Evolutionary conservation across 352 stramenopile genomes (phyloP), one percentile per base, ranked within the genome.

Genomic region (Phytophthora hibernalis): DNA sequence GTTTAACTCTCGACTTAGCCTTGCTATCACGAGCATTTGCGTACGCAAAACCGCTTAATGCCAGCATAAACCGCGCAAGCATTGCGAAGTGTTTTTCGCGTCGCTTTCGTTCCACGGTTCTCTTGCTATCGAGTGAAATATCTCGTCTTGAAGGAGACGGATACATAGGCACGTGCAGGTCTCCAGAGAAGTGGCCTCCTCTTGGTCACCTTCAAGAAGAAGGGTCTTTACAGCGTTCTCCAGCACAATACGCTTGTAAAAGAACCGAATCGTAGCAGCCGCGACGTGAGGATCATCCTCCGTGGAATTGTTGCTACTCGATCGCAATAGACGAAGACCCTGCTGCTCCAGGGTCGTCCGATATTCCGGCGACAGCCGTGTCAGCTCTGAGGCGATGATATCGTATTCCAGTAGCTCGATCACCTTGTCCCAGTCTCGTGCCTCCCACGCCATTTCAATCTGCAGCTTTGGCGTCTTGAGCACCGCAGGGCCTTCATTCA

Each of bases 221-320:
- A 87, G 65, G 3, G 54, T 47, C 20, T 55, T 61, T n/a, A 89
- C 49, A 18, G 73, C 68, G 61, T 90, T 90, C 18, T 72, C 62
- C 38, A 89, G 54, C 33, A 76, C 77, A 48, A 90, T 45, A 0
- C 71, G 76, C 57, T 89, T 83, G 71, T 88, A 84, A 10, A 87
- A 80, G 40, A 72, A 68, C 1, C 81, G 73, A 55, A 85, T 66
- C 5, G 62, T 74, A 33, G 54, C 22, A 7, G 58, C 31, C 12
- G 75, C 43, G n/a, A 73, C 31, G 30, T 76, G 54, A 9, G 31
- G 50, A n/a, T 77, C 74, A 16, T 67, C 59, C 31, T 71, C 63
- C 43, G 56, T 56, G 15, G 15, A 21, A 18, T 70, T 70, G 8
- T 66, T 69, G 45, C 58, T 72, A 24, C 71, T 79, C 6, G 66